Conservation (phyloP, 78 protist species). For the Mastigamoeba balamuthi region DNA sequence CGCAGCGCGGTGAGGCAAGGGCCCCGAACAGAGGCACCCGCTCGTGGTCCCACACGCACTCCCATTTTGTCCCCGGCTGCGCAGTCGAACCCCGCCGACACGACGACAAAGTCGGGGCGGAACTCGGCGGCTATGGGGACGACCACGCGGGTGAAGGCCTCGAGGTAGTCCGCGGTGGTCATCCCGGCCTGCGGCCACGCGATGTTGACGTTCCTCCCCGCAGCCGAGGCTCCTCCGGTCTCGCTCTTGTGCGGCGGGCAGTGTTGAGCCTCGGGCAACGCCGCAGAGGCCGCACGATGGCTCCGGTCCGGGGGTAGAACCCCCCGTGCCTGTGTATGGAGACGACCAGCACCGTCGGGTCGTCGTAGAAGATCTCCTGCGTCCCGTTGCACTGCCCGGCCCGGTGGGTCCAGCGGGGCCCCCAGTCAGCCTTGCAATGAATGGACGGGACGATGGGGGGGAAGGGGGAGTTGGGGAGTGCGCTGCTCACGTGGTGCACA, state of each 20-base stretch:
- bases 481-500: constrained; percentile 32
- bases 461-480: background rate
- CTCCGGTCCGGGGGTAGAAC: too few species aligned
- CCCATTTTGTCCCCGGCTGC: constrained; percentile 47
- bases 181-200: constrained; percentile 8
- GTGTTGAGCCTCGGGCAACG: too few species aligned
- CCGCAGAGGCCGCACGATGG: too few species aligned
- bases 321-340: too few species aligned
- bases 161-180: constrained; percentile 31
- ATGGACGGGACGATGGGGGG: background rate
- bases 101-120: constrained; percentile 38
- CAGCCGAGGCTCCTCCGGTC: constrained; percentile 17
- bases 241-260: too few species aligned
- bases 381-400: constrained; percentile 24
- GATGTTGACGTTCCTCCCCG: constrained; percentile 36
- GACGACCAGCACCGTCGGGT: constrained; percentile 8
- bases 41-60: too few species aligned
- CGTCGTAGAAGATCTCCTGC: constrained; percentile 26
- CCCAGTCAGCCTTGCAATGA: too few species aligned
- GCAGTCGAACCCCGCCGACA: constrained; percentile 53
- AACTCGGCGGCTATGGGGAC: constrained; percentile 17
- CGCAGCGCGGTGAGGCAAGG: constrained; percentile 8
- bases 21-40: background rate
- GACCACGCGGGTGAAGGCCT: constrained; percentile 6
- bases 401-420: too few species aligned